Base-by-base conservation (phyloP, 2,329 filamentous ascomycete species). In the Dichotomopilus funicola region DNA sequence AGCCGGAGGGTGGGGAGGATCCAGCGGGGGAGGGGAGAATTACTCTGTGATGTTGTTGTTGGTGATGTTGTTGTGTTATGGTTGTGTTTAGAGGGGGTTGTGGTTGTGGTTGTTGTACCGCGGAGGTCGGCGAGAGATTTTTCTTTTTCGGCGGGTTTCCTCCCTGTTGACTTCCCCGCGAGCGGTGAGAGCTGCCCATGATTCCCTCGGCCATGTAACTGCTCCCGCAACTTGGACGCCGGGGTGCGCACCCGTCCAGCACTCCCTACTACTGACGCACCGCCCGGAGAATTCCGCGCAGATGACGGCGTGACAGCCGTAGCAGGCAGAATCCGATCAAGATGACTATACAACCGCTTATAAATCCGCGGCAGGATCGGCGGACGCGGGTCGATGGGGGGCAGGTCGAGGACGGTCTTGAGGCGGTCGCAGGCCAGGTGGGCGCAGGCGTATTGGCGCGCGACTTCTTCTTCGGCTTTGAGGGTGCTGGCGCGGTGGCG, bases 361-460 rank as follows among this genome's bases (percentile, higher is more conserved):
- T 97, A 97, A 51, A 90, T 79, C 54, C 83, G 81, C 1, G 89
- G 90, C 47, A 85, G 85, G 52, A 90, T 87, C 4, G 91, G 91
- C 2, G 91, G 89, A 4, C 84, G 80, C 2, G 87, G 81, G 60
- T 88, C 82, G 56, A 91, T 86, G 1, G 85, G 80, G 0, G 91
- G 91, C 6, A 96, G 82, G 66, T 91, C 83, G 45, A 95, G 80
- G 0, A 77, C 70, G 54, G 85, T 87, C 66, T 91, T 91, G 41
- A 96, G 77, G 52, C 90, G 82, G 64, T 92, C 89, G 67, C 91
- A 97, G 19, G 94, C 94, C 58, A 99, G 81, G 71, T 96, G 86
- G 11, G 89, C 88, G 68, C 91, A 96, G 4, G 87, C 88, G 69
- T 94, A 94, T 4, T 82, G 79, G 19, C 91, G 81, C n/a, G 87